phyloP scores from a whole-genome alignment of 1,139 yeast species.

The Geotrichum candidum region DNA sequence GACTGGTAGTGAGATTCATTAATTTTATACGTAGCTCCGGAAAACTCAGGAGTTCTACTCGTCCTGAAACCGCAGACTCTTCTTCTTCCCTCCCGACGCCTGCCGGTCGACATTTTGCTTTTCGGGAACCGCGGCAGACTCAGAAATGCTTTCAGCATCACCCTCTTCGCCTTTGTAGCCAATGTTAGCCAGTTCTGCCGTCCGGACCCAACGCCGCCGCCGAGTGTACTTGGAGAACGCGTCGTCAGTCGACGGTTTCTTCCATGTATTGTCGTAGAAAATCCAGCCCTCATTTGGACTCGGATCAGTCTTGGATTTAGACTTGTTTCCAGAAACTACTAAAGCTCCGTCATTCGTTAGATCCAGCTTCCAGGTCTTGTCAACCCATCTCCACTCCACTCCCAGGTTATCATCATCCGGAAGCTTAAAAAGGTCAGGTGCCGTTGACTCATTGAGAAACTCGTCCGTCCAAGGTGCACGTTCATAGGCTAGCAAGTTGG shows the following conservation, averaged over 20 bases:
- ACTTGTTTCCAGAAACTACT: conserved; percentile 38
- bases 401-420: conserved; percentile 58
- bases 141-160: background rate
- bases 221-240: conserved; percentile 87
- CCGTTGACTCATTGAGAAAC: conserved; percentile 75
- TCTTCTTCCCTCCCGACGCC: background rate
- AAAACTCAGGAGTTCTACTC: background rate
- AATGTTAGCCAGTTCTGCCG: conserved; percentile 66
- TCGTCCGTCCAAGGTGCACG: conserved; percentile 97
- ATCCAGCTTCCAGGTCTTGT: conserved; percentile 85
- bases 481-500: conserved; percentile 83
- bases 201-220: conserved; percentile 90
- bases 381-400: conserved; percentile 92
- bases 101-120: background rate
- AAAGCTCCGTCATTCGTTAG: conserved; percentile 73
- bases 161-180: background rate
- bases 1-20: background rate
- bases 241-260: conserved; percentile 81
- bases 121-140: background rate
- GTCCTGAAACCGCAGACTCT: conserved; percentile 7
- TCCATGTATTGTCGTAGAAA: conserved; percentile 91
- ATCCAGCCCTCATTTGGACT: conserved; percentile 76
- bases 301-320: conserved; percentile 73
- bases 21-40: background rate
- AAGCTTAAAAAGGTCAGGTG: conserved; percentile 68